Evolutionary conservation across 2,329 filamentous ascomycete genomes (phyloP).

Genomic region (Sphaerostilbella broomeana): DNA sequence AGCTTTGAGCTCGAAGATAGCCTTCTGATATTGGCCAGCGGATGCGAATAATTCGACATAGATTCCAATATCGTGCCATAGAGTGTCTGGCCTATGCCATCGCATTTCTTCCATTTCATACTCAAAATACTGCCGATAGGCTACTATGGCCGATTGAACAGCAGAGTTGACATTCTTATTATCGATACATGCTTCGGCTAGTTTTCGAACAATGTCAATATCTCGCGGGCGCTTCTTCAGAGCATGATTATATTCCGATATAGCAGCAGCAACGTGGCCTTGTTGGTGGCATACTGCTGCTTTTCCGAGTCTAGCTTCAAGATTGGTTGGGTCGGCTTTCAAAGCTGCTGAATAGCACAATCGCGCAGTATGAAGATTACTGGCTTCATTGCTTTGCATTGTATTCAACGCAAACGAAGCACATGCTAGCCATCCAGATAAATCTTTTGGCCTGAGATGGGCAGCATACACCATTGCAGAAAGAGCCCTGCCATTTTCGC

Average conservation of each 20-base stretch:
- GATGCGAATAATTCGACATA: constrained; percentile 76
- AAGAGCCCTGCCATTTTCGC: constrained; percentile 50
- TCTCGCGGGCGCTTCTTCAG: constrained; percentile 48
- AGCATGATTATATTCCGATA: constrained; percentile 50
- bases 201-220: constrained; percentile 46
- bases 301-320: constrained; percentile 53
- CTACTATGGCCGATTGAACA: constrained; percentile 36
- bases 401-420: constrained; percentile 51
- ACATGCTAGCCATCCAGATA: constrained; percentile 52
- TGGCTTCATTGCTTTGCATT: constrained; percentile 39
- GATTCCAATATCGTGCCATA: constrained; percentile 79
- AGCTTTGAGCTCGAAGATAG: constrained; percentile 62
- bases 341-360: constrained; percentile 56
- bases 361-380: constrained; percentile 47
- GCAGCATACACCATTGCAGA: constrained; percentile 56
- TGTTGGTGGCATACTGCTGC: constrained; percentile 51
- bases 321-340: constrained; percentile 48
- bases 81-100: constrained; percentile 33
- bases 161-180: constrained; percentile 38
- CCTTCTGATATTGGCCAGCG: constrained; percentile 55
- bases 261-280: constrained; percentile 47
- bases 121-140: constrained; percentile 43
- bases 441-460: constrained; percentile 55
- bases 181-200: constrained; percentile 52
- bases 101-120: constrained; percentile 30